Base-by-base conservation (phyloP, 352 stramenopile species). In the Phytopythium mirpurense region DNA sequence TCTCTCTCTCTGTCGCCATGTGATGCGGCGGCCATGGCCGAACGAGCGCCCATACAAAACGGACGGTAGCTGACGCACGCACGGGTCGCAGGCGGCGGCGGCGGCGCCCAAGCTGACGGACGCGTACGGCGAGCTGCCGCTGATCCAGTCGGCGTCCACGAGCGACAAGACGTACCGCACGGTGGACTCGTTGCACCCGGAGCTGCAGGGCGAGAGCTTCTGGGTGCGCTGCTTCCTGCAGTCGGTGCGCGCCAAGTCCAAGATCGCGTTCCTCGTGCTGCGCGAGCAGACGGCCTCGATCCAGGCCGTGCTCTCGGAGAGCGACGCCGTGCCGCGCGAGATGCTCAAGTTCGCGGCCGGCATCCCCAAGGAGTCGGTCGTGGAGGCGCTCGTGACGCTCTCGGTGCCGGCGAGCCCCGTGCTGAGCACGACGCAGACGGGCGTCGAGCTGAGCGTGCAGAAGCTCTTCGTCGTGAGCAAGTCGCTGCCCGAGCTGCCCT, bases 261-360 rank as follows among this genome's bases (percentile, higher is more conserved):
- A 98, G 67, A 90, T 96, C 59, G 86, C 86, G 26, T 99, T 99
- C 72, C 74, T 99, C 32, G 94, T 99, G 16, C 67, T 99, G 51
- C 93, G 97, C 34, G 90, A 99, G 72, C 76, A 93, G 60, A 90
- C 94, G 36, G 92, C 96, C 62, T 99, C 97, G 12, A 96, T 99
- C 52, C 97, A 99, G 76, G 96, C 61, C 43, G 83, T 96, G 32
- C 48, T 96, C 32, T 74, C 77, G 47, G 82, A 95, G 65, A 90
- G 95, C 69, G 88, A 93, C 63, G 81, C 85, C 34, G 80, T 93
- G 35, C 83, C 90, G 26, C 91, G 96, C 53, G 93, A 92, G 57
- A 99, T 99, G 94, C 91, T 99, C 59, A 98, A 98, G 72, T 99
- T 98, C 67, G 77, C 97, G 26, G 90, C 86, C 59, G 74, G 83